Evolutionary conservation across 768 basidiomycete genomes (phyloP).

Genomic region (Mrakia gelida): DNA sequence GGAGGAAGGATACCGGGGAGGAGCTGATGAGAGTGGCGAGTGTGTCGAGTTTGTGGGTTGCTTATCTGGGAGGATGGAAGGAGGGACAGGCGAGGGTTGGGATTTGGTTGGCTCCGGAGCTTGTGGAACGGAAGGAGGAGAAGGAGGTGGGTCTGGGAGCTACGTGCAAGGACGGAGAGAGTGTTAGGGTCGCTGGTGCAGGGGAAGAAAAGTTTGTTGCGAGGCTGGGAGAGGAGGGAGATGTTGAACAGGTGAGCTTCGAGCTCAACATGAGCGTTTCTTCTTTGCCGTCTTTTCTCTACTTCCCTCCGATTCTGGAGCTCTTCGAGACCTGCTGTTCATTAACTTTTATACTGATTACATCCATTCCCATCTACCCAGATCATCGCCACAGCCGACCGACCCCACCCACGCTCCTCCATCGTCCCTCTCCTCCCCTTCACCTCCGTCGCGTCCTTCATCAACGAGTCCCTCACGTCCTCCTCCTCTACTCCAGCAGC

Average conservation of each 20-base stretch:
- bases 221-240: not conserved
- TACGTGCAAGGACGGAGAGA: no score
- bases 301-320: no score
- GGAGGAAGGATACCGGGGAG: no score
- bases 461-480: not conserved
- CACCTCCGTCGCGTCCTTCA: not conserved
- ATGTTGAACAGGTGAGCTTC: not conserved
- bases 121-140: not conserved
- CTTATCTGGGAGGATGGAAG: not conserved
- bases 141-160: no score
- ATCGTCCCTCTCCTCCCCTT: not conserved
- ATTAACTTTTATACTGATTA: not conserved
- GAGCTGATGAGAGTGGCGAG: not conserved
- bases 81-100: not conserved
- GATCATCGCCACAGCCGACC: not conserved
- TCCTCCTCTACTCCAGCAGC: slow-evolving; percentile 17
- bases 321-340: no score
- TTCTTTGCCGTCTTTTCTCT: no score
- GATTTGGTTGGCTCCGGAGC: not conserved
- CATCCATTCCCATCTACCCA: no score
- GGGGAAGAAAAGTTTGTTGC: not conserved
- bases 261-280: no score
- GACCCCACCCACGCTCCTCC: not conserved
- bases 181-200: not conserved
- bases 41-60: not conserved